Base-by-base conservation (phyloP, 2,329 filamentous ascomycete species). In the Colletotrichum camelliae region DNA sequence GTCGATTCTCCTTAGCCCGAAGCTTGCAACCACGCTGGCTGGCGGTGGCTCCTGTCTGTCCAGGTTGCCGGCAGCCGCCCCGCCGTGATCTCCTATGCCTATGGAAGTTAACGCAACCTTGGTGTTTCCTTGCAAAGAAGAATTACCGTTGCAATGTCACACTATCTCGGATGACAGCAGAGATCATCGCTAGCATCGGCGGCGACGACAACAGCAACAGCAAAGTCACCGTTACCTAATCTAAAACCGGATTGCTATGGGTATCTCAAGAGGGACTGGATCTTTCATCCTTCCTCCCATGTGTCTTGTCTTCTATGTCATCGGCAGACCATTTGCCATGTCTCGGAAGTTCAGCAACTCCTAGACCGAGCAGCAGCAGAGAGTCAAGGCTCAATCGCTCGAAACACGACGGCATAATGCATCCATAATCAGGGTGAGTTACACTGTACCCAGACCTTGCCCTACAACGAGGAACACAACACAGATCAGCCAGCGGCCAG, bases 401-500 rank as follows among this genome's bases (percentile, higher is more conserved):
- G 70, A 74, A 69, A 74, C 65, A 69, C 37, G 52, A 58, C 35
- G 61, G 52, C 29, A 76, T 39, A 48, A 74, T 74, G 39, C 48
- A 69, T 70, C 35, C 57, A 39, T 27, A 12, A 35, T 61, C 15
- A 57, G 29, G 33, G 37, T 37, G 55, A 67, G 43, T 39, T 55
- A 62, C 24, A 18, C 27, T 13, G 24, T 35, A 58, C 66, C 65
- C 35, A 67, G 69, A 60, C 33, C 39, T 75, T 43, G 35, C 72
- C 35, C 48, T 35, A 27, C n/a, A 52, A 35, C 4, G n/a, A 72
- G 31, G 37, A 72, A 57, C 55, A 64, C 58, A 18, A 57, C 61
- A 52, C 39, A 61, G 33, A 21, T 33, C 66, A 58, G 21, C 31
- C n/a, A 15, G 66, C 29, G 24, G 52, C 33, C 66, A 37, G 18